A percentile compares a stretch with the other conserved stretches of the same genome.
phyloP scores from a whole-genome alignment of 805 yeast genomes.

The baker's yeast (Saccharomyces cerevisiae) region DNA sequence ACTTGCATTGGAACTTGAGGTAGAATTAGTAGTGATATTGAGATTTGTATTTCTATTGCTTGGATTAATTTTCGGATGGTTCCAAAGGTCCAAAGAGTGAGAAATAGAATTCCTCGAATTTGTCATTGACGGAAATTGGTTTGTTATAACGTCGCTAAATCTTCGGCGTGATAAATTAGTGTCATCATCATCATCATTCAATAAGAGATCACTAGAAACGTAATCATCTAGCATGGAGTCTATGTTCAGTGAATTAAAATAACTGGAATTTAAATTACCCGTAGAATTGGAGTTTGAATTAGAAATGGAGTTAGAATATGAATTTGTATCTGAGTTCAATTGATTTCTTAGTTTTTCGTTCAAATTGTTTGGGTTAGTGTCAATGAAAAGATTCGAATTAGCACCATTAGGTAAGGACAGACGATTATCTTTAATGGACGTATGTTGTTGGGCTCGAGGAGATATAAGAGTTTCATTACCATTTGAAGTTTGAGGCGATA shows the following conservation, averaged over 20 bases:
- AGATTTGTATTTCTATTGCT: neutral
- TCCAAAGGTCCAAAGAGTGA: conserved; percentile 25
- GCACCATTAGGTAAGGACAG: neutral
- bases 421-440: neutral
- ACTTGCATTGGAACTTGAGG: neutral
- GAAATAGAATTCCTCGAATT: conserved; percentile 25
- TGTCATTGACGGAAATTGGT: conserved; percentile 8
- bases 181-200: conserved; percentile 2
- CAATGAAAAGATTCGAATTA: neutral
- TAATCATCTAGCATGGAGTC: conserved; percentile 13
- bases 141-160: conserved; percentile 16
- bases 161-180: conserved; percentile 11
- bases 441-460: neutral
- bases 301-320: neutral
- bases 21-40: neutral
- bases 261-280: neutral
- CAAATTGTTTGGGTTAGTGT: neutral
- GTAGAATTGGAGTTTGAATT: neutral
- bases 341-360: neutral
- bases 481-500: neutral
- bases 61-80: conserved; percentile 6
- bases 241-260: neutral
- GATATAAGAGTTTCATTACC: neutral
- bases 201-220: conserved; percentile 9
- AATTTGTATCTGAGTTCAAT: neutral